Evolutionary conservation across 441 rosid species (phyloP).

Genomic region (Adansonia madagascariensis): DNA sequence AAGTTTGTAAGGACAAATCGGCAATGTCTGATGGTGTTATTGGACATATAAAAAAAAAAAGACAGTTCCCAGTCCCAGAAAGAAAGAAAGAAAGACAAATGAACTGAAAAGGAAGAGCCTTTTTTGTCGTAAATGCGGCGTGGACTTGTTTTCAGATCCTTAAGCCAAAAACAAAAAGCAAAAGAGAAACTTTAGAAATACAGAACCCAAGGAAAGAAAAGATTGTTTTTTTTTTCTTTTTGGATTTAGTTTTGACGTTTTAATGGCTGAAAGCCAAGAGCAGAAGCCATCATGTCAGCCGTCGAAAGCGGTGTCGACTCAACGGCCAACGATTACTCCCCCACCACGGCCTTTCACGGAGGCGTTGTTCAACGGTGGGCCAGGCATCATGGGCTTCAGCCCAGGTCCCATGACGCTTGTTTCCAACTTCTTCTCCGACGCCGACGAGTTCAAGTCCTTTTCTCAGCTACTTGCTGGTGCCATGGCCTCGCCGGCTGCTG

Average conservation of each 20-base stretch:
- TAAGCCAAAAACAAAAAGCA: conserved; percentile 15
- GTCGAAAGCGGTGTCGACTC: conserved; percentile 27
- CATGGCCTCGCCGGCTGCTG: conserved; percentile 59
- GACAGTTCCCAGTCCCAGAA: neutral
- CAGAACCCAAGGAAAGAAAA: neutral
- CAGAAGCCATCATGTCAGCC: conserved; percentile 35
- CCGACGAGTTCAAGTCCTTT: conserved; percentile 79
- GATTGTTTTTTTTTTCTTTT: neutral
- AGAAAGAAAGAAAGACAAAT: conserved; percentile 7
- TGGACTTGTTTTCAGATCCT: conserved; percentile 53
- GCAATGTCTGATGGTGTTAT: neutral
- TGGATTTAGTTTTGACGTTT: conserved; percentile 21
- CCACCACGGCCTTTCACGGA: conserved; percentile 69
- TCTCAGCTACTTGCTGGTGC: conserved; percentile 91
- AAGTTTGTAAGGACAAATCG: neutral
- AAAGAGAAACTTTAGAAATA: conserved; percentile 20
- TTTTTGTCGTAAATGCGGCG: conserved; percentile 46
- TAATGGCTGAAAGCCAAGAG: conserved; percentile 44
- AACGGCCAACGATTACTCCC: conserved; percentile 64
- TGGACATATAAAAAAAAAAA: neutral
- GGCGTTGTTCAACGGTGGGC: conserved; percentile 45
- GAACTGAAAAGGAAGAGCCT: neutral
- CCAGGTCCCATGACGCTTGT: conserved; percentile 96
- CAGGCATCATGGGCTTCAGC: conserved; percentile 53
- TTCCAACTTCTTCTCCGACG: conserved; percentile 68